Evolutionary conservation across 2,329 filamentous ascomycete species (phyloP).

Genomic region (Dactylellina cionopaga): DNA sequence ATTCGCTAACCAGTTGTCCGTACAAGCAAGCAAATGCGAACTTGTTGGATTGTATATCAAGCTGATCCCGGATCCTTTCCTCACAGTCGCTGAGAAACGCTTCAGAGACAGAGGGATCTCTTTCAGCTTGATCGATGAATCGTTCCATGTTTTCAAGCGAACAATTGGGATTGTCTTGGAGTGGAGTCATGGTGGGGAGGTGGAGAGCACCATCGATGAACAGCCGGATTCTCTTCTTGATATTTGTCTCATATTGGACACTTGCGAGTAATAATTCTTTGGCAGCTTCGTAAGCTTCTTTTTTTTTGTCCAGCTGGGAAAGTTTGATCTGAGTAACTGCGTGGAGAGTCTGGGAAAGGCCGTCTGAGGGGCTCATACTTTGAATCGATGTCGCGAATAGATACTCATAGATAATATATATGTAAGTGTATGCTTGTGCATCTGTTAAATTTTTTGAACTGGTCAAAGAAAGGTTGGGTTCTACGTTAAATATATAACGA

Average conservation of each 20-base stretch:
- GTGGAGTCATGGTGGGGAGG: slow-evolving; percentile 57
- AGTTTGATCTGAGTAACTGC: slow-evolving; percentile 69
- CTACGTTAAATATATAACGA: too few relatives aligned
- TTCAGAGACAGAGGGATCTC: slow-evolving; percentile 67
- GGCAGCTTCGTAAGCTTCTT: slow-evolving; percentile 64
- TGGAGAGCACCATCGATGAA: slow-evolving; percentile 61
- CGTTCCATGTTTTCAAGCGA: slow-evolving; percentile 64
- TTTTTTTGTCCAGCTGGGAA: slow-evolving; percentile 67
- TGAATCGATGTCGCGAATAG: too few relatives aligned
- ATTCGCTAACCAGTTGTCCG: slow-evolving; percentile 67
- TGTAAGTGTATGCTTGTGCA: background rate
- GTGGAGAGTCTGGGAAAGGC: slow-evolving; percentile 63
- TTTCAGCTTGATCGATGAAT: slow-evolving; percentile 67
- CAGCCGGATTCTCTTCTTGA: slow-evolving; percentile 58
- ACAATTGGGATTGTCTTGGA: slow-evolving; percentile 55
- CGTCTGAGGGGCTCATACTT: slow-evolving; percentile 32
- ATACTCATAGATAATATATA: background rate
- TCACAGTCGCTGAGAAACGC: slow-evolving; percentile 65
- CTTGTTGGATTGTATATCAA: slow-evolving; percentile 66
- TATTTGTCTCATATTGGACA: slow-evolving; percentile 55
- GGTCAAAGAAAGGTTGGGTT: too few relatives aligned
- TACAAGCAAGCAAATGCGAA: slow-evolving; percentile 70
- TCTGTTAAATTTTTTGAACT: too few relatives aligned
- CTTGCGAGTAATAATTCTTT: slow-evolving; percentile 62
- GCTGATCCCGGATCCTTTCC: slow-evolving; percentile 62